A percentile compares a stretch with the other conserved stretches of the same genome.
These are phyloP conservation scores for Ascochyta rabiei DNA, from an alignment of 2,329 filamentous ascomycete species.

Conservation along the genomic window DNA sequence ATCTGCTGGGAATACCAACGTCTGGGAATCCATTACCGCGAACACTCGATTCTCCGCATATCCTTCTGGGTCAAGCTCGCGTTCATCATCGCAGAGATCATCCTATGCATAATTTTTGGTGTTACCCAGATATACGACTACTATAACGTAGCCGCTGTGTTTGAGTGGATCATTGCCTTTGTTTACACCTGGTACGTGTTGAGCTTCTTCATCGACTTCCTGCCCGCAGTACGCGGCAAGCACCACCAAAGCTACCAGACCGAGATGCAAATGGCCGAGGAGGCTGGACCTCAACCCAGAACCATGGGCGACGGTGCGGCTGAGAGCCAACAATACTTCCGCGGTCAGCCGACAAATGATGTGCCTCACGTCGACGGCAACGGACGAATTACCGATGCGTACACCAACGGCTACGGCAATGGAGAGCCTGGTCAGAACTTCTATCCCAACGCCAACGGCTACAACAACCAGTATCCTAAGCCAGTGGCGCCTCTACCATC, in stretches of 20 bases:
- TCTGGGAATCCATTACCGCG: constrained; percentile 77
- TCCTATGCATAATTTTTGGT: constrained; percentile 75
- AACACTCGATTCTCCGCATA: constrained; percentile 72
- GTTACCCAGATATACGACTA: constrained; percentile 57
- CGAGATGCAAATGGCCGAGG: constrained; percentile 42
- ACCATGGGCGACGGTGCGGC: constrained; percentile 32
- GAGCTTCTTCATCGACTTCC: constrained; percentile 85
- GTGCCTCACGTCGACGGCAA: constrained; percentile 18
- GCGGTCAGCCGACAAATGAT: constrained; percentile 22
- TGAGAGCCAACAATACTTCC: constrained; percentile 36
- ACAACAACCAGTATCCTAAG: constrained; percentile 28
- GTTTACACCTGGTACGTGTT: constrained; percentile 88
- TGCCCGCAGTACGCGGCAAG: constrained; percentile 73
- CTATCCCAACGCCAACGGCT: constrained; percentile 24
- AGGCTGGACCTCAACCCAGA: constrained; percentile 18
- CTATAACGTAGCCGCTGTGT: constrained; percentile 72
- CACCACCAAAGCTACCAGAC: constrained; percentile 47
- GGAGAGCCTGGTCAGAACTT: constrained; percentile 22
- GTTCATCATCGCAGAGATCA: constrained; percentile 82
- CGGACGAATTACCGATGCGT: constrained; percentile 15
- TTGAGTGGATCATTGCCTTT: constrained; percentile 82
- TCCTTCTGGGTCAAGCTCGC: constrained; percentile 88
- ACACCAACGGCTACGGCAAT: constrained; percentile 26
- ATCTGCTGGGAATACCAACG: constrained; percentile 90
- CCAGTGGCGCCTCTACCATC: constrained; percentile 32